These are phyloP conservation scores for Begonia loranthoides DNA, from an alignment of 306 rosid species.

Conservation along the genomic window DNA sequence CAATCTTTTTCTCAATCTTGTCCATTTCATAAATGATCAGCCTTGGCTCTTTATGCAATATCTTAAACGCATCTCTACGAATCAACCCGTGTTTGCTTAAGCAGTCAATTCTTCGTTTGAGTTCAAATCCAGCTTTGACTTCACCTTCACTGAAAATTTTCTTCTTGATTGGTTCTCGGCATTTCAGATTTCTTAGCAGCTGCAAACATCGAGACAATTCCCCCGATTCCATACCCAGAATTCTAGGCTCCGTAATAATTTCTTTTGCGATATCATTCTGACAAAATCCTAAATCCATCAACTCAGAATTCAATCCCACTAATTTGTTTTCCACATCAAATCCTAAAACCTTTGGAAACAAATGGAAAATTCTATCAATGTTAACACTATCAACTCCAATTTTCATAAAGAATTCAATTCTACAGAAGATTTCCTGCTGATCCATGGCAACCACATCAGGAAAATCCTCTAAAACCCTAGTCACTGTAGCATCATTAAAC, in stretches of 20 bases:
- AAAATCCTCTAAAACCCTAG: constrained; percentile 41
- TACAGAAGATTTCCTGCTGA: constrained; percentile 16
- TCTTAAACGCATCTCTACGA: constrained; percentile 57
- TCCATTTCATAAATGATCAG: constrained; percentile 40
- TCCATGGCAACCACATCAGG: constrained; percentile 30
- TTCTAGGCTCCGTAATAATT: constrained; percentile 43
- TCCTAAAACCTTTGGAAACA: constrained; percentile 45
- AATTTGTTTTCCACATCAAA: constrained; percentile 44
- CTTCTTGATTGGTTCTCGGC: constrained; percentile 41
- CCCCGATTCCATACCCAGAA: constrained; percentile 50
- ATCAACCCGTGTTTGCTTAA: constrained; percentile 55
- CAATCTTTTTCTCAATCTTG: constrained; percentile 53
- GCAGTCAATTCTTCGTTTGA: constrained; percentile 58
- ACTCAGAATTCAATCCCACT: constrained; percentile 45
- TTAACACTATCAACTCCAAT: constrained; percentile 29
- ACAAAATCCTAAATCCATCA: constrained; percentile 39
- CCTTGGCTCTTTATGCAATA: constrained; percentile 76
- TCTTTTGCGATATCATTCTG: constrained; percentile 30
- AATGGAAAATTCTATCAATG: constrained; percentile 28
- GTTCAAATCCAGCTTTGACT: constrained; percentile 60
- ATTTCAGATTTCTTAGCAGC: constrained; percentile 47
- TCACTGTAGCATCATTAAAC: constrained; percentile 20
- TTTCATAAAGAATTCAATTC: constrained; percentile 28
- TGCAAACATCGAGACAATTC: constrained; percentile 48
- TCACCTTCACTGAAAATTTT: constrained; percentile 33